Base-by-base conservation (phyloP, 2,329 filamentous ascomycete species). In the Phyllosticta citrichinensis region DNA sequence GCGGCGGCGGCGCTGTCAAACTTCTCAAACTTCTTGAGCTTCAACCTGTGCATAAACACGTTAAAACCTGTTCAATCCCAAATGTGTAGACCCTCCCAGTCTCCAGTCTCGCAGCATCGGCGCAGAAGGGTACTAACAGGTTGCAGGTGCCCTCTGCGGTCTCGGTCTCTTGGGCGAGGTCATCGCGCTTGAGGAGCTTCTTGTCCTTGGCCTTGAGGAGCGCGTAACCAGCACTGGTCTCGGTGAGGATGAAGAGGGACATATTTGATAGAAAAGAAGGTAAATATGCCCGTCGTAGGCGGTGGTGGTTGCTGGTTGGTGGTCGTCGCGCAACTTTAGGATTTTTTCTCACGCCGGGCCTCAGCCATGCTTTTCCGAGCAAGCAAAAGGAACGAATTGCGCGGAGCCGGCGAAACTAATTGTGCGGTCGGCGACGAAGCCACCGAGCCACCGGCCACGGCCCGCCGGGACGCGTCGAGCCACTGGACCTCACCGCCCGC, bases 171-270 rank as follows among this genome's bases (percentile, higher is more conserved):
- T 85, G 81, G 59, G 84, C 82, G 65, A 96, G 77, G 71, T 92
- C 86, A 77, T 93, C 88, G 71, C 88, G 87, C 77, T 96, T 94
- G 66, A 99, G 82, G 63, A 97, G 84, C 82, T 97, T 97, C 85
- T 97, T 97, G 83, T 97, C 93, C 76, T 92, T 91, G 69, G 93
- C 89, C 83, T 99, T 97, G 81, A 99, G 91, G 75, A 99, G 85
- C 77, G 92, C 94, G 81, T 97, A 97, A 75, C 94, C 96, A 69
- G 92, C 92, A 77, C 89, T 90, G 75, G 92, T 97, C 80, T 97
- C 92, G 72, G 88, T 88, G 70, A 97, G 86, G 79, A 97, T 89
- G 78, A 96, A 95, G 75, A 94, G 86, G 79, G 88, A 88, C 89
- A 94, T 94, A 66, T 67, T 85, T 76, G 65, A 68, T 68, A 66